A percentile compares a stretch with the other conserved stretches of the same genome.
These are phyloP conservation scores for Rubia peregrina DNA, from an alignment of 305 asterid genomes.

Conservation along the genomic window DNA sequence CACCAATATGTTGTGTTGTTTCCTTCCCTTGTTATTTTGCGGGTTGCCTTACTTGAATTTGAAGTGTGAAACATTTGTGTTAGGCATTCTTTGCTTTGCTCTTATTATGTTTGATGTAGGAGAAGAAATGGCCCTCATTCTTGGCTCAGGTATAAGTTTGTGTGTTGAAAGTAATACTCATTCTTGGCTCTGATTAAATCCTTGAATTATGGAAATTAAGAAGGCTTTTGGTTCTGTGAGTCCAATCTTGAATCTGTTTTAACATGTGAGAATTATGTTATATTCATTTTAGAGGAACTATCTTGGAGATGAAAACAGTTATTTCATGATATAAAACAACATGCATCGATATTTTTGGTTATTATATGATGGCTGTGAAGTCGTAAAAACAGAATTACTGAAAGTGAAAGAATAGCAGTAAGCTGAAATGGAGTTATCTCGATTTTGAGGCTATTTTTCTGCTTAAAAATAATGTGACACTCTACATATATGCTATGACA, in stretches of 20 bases:
- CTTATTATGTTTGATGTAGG: no score
- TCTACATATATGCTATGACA: constrained; percentile 15
- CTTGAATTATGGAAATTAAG: constrained; percentile 45
- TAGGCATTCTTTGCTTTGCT: no score
- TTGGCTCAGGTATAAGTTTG: no score
- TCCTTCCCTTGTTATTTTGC: no score
- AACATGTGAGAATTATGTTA: background rate
- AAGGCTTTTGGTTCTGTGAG: constrained; percentile 79
- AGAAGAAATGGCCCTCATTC: no score
- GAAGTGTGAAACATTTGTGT: no score
- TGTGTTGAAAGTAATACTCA: no score
- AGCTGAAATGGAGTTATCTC: background rate
- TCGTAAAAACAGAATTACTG: background rate
- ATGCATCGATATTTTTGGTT: background rate
- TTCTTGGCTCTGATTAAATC: no score
- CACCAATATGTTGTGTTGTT: no score
- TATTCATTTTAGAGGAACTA: background rate
- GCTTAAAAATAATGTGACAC: background rate
- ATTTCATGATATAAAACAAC: background rate
- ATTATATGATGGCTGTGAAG: background rate
- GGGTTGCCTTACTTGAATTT: no score
- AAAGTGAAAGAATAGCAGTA: background rate
- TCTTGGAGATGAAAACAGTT: background rate
- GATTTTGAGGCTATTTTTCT: background rate
- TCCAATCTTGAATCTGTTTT: constrained; percentile 10